A percentile compares a stretch with the other conserved stretches of the same genome.
Conservation (phyloP, 2,329 filamentous ascomycete genomes). For the Davidsoniella neocaledoniae region DNA sequence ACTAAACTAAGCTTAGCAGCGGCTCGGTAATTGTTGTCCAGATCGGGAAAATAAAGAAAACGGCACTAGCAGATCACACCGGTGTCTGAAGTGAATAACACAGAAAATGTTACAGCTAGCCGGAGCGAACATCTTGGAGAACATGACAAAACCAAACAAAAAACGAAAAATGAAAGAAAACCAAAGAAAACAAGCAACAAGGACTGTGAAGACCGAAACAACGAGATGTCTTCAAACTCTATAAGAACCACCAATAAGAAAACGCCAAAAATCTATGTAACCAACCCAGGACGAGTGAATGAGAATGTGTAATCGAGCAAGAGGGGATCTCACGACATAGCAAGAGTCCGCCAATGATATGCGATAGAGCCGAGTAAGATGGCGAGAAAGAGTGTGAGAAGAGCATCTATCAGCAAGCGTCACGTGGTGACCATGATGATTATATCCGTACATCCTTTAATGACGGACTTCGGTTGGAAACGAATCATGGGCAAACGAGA, state of each 20-base stretch:
- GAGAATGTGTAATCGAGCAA: not conserved
- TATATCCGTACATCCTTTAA: not conserved
- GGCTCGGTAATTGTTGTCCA: not conserved
- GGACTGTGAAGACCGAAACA: conserved; percentile 3
- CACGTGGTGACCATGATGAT: not conserved
- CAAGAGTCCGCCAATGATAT: no score
- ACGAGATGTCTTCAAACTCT: not conserved
- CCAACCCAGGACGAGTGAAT: not conserved
- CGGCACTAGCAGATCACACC: no score
- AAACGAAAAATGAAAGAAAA: not conserved
- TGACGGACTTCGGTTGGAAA: not conserved
- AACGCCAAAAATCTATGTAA: not conserved
- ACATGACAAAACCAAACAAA: not conserved
- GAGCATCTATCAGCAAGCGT: no score
- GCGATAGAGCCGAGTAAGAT: no score
- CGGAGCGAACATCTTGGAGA: no score
- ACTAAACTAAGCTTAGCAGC: no score
- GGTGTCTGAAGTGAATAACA: no score
- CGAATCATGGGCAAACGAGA: conserved; percentile 35
- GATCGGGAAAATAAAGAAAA: not conserved
- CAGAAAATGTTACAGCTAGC: no score
- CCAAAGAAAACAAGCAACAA: not conserved
- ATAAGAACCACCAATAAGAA: not conserved
- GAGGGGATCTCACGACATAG: no score
- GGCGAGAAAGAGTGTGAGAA: no score